Conservation (phyloP, 768 basidiomycete species). For the Ramaria rubella region DNA sequence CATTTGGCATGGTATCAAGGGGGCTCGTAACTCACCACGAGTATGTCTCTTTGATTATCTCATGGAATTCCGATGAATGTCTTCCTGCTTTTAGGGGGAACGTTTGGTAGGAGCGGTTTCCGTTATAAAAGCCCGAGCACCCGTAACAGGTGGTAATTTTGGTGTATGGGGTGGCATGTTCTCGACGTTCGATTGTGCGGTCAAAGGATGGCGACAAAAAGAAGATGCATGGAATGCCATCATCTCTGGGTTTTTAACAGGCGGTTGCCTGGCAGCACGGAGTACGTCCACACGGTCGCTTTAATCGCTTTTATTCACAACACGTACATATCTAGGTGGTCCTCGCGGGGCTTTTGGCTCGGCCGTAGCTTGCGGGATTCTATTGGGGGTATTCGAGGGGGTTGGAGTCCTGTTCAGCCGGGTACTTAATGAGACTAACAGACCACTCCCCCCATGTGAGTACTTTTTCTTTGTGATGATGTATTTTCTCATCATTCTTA, state of each 20-base stretch:
- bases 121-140: constrained; percentile 95
- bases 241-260: constrained; percentile 96
- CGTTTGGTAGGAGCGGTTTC: constrained; percentile 90
- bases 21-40: constrained; percentile 91
- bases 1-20: constrained; percentile 98
- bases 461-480: constrained; percentile 11
- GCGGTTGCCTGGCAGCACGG: constrained; percentile 89
- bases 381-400: constrained; percentile 91
- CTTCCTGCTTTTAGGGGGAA: constrained; percentile 84
- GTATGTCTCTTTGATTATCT: constrained; percentile 38
- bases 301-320: neutral
- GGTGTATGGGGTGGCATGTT: constrained; percentile 98
- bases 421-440: constrained; percentile 77
- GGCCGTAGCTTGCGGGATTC: constrained; percentile 93
- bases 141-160: constrained; percentile 96
- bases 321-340: constrained; percentile 56
- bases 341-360: constrained; percentile 86
- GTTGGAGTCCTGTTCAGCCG: constrained; percentile 89
- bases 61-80: too few relatives aligned
- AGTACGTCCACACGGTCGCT: constrained; percentile 49
- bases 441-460: constrained; percentile 75
- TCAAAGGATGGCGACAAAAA: constrained; percentile 95
- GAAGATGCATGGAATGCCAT: constrained; percentile 99
- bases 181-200: constrained; percentile 96
- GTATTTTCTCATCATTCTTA: neutral